Evolutionary conservation across 164 flowering plant species (phyloP), one percentile per base, ranked within the genome.

Genomic region (Aristolochia contorta): DNA sequence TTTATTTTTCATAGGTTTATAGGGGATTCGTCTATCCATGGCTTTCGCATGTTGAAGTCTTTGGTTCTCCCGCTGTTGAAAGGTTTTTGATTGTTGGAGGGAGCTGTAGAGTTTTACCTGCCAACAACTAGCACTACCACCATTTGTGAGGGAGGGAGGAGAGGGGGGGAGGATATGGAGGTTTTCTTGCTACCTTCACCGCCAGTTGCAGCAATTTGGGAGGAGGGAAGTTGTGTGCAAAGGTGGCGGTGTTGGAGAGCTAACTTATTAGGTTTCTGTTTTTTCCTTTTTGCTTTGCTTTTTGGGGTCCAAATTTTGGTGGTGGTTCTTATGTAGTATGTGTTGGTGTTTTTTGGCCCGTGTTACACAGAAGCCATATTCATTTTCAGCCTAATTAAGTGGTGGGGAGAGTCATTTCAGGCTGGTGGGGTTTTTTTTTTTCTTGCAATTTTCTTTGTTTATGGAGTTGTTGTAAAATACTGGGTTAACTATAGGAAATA

Each of bases 211-310:
- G 56, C 56, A 51, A 18, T n/a, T 15, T 12, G 18, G 47, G 7
- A 13, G 37, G 55, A 59, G 46, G 54, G 55, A 51, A 65, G 52
- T 19, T 52, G 30, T 62, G 66, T 56, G 61, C 59, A 50, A 53
- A 56, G 55, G 67, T 59, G 56, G 63, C 20, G 59, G 66, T 54
- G 66, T 59, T 56, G 63, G 60, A 57, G 46, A 62, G 61, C 69
- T 60, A 66, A 71, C 73, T 41, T 16, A 57, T 22, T 67, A 62
- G 64, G 59, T 20, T 18, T 23, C 2, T 27, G 30, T 69, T 47
- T 23, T 63, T 45, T 50, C 16, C 54, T 48, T 67, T 43, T 48
- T 53, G n/a, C 50, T 56, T 52, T 56, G 46, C 22, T n/a, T 54
- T 53, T 59, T 47, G 16, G 43, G 43, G 43, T 37, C 43, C 43